These are phyloP conservation scores for Schwanniomyces occidentalis DNA, from an alignment of 805 yeast genomes.

Conservation along the genomic window DNA sequence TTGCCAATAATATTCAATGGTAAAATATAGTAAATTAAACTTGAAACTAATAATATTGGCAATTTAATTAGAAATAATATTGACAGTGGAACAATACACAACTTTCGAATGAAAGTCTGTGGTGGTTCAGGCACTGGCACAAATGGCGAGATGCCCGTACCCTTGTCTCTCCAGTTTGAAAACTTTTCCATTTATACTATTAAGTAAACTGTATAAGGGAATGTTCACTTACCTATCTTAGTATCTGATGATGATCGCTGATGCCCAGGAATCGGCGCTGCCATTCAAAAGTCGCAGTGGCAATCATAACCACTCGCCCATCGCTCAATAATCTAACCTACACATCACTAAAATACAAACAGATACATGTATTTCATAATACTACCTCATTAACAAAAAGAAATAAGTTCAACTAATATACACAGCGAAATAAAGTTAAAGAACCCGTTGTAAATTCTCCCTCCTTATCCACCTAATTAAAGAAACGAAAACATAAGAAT, in stretches of 20 bases:
- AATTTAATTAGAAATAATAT: conserved; percentile 24
- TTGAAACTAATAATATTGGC: conserved; percentile 23
- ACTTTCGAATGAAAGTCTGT: conserved; percentile 2
- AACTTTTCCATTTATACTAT: conserved; percentile 93
- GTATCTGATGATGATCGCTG: too few relatives aligned
- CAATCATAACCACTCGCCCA: background rate
- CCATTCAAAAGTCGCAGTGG: too few relatives aligned
- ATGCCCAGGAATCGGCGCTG: too few relatives aligned
- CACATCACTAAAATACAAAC: conserved; percentile 1
- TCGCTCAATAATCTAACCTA: conserved; percentile 2
- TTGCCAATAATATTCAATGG: conserved; percentile 20
- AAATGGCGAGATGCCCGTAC: conserved; percentile 93
- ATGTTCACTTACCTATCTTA: too few relatives aligned
- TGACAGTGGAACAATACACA: conserved; percentile 5
- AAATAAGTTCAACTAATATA: conserved; percentile 14
- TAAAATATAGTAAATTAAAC: conserved; percentile 12
- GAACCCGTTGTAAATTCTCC: conserved; percentile 1
- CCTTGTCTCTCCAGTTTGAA: conserved; percentile 82
- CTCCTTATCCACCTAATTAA: conserved; percentile 1
- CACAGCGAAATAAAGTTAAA: conserved; percentile 12
- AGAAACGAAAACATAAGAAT: conserved; percentile 3
- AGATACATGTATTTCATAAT: conserved; percentile 8
- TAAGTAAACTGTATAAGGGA: too few relatives aligned
- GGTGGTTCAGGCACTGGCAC: conserved; percentile 51
- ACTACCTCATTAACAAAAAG: conserved; percentile 15